A percentile compares a stretch with the other conserved stretches of the same genome.
Evolutionary conservation across 495 filamentous ascomycete genomes (phyloP).

Genomic region (Aspergillus affinis): DNA sequence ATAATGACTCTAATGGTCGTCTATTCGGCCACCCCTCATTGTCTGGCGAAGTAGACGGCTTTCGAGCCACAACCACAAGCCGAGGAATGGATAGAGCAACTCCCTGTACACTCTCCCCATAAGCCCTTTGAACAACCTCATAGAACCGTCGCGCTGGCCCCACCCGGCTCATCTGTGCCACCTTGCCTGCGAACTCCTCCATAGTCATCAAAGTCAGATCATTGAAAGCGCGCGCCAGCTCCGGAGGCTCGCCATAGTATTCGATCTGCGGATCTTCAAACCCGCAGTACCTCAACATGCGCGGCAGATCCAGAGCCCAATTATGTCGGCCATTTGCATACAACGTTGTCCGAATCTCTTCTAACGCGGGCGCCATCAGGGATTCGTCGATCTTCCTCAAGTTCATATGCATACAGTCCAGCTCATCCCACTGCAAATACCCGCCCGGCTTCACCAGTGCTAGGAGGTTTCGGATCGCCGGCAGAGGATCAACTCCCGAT

Average conservation of each 20-base stretch:
- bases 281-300: constrained; percentile 4
- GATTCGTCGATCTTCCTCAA: constrained; percentile 1
- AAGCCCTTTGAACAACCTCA: background rate
- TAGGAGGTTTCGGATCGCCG: constrained; percentile 17
- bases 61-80: constrained; percentile 4
- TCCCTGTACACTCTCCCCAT: constrained; percentile 4
- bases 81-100: constrained; percentile 9
- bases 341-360: constrained; percentile 7
- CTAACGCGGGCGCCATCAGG: constrained; percentile 8
- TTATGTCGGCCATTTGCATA: constrained; percentile 16
- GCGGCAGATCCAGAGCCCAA: constrained; percentile 19
- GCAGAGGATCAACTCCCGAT: constrained; percentile 18
- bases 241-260: constrained; percentile 12
- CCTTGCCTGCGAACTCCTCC: constrained; percentile 15
- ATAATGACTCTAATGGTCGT: background rate
- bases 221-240: constrained; percentile 13
- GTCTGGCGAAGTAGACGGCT: background rate
- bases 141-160: background rate
- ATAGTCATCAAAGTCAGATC: constrained; percentile 16
- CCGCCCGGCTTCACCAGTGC: constrained; percentile 34
- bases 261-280: constrained; percentile 11
- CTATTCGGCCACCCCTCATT: too few species aligned
- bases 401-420: constrained; percentile 9
- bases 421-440: constrained; percentile 37
- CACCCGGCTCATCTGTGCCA: background rate